Evolutionary conservation across 1,284 basidiomycete genomes (phyloP), one percentile per base, ranked within the genome.

Genomic region (Neonothopanus nambi): DNA sequence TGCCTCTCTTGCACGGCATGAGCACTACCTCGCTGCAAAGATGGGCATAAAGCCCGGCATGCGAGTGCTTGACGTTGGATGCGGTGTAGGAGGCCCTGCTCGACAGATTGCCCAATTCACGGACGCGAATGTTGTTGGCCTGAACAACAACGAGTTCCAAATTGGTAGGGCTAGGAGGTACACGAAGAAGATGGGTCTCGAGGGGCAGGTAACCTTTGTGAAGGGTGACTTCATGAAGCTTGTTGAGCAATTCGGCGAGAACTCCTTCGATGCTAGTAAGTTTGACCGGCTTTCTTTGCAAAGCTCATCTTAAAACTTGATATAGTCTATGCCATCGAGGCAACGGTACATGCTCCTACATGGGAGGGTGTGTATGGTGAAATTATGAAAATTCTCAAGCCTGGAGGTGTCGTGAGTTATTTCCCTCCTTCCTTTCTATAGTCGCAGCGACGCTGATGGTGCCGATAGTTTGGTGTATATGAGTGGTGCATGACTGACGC

Each of bases 121-220:
- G 15, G 95, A 95, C 68, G 89, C 82, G 51, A 79, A 87, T 59
- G 87, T 99, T 62, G 79, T 93, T 61, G 96, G 96, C 43, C 63
- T 98, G 62, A 98, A 98, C 80, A 98, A 98, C 82, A 99, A 99
- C 73, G 90, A 91, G 63, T 98, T 93, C 80, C 97, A 99, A 75
- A 77, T 98, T 51, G 81, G 84, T 52, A 85, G 93, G 26, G 96
- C 95, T 3, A 81, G 82, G 61, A 84, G 82, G 70, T 95, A 98
- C 74, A 94, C 96, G 49, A 78, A 82, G 63, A 77, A 81, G 60
- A 91, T 88, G 21, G 91, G 89, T 3, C 78, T 98, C 36, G 79
- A 87, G 55, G 74, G 85, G 59, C 87, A 93, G 71, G 80, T 98
- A 41, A 78, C 81, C 46, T 98, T 89, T 67, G 87, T 85, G 56